A percentile compares a stretch with the other conserved stretches of the same genome.
Conservation (phyloP, 495 filamentous ascomycete species). For the Podospora anserina region DNA sequence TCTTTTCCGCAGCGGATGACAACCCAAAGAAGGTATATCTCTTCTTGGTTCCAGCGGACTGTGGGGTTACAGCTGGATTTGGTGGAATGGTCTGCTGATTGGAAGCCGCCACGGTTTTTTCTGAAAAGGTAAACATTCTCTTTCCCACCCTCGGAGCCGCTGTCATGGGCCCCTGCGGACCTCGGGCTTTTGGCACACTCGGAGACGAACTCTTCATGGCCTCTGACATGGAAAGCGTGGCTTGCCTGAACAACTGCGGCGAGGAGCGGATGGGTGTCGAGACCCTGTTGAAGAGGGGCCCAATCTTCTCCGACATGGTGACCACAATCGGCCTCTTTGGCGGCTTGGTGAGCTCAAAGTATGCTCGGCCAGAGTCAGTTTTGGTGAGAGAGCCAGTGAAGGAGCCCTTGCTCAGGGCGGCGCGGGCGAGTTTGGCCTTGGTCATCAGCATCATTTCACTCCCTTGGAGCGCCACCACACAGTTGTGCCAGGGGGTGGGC, state of each 20-base stretch:
- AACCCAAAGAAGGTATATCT: conserved; percentile 1
- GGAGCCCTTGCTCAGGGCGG: conserved; percentile 12
- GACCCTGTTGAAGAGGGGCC: not conserved
- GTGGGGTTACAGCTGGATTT: not conserved
- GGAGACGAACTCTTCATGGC: not conserved
- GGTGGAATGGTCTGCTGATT: not conserved
- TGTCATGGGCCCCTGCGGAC: not conserved
- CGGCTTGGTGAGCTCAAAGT: conserved; percentile 14
- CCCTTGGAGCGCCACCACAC: conserved; percentile 15
- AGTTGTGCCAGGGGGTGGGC: conserved; percentile 25
- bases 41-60: not conserved
- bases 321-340: not conserved
- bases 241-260: conserved; percentile 2
- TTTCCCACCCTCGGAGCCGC: not conserved
- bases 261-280: not conserved
- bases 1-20: not conserved
- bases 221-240: conserved; percentile 3
- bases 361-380: not conserved
- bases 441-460: conserved; percentile 17
- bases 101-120: not conserved
- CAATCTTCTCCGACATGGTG: conserved; percentile 4
- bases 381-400: conserved; percentile 11
- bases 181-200: not conserved
- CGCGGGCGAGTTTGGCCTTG: conserved; percentile 22
- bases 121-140: conserved; percentile 6